Conservation (phyloP, 2,329 filamentous ascomycete species). For the Aquanectria penicillioides region DNA sequence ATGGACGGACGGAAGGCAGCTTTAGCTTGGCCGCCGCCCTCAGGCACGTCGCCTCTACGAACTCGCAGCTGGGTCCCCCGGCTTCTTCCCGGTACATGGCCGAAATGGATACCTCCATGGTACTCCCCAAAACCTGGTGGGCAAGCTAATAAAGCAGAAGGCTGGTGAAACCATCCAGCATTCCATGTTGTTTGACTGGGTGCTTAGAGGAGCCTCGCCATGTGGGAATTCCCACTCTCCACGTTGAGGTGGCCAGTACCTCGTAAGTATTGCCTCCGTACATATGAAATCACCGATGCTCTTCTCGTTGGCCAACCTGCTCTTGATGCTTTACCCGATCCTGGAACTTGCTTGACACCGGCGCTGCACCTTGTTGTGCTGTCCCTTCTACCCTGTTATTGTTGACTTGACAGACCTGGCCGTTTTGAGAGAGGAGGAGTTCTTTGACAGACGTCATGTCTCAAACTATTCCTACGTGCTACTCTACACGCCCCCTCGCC, state of each 20-base stretch:
- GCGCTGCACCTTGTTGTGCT: too few relatives aligned
- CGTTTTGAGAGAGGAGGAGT: too few relatives aligned
- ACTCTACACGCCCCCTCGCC: too few relatives aligned
- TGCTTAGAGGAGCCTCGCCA: background rate
- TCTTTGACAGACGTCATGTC: too few relatives aligned
- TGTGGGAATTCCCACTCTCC: background rate
- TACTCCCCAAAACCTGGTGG: constrained; percentile 18
- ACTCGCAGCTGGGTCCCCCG: constrained; percentile 26
- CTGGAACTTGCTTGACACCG: too few relatives aligned
- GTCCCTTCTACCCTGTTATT: too few relatives aligned
- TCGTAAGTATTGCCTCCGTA: constrained; percentile 3
- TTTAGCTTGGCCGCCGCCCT: background rate
- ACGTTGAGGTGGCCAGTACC: background rate
- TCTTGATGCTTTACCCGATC: too few relatives aligned
- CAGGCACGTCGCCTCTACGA: background rate
- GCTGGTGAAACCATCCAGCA: constrained; percentile 1
- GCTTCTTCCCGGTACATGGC: constrained; percentile 29
- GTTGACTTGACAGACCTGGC: too few relatives aligned
- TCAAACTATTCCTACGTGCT: too few relatives aligned
- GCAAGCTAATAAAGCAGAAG: constrained; percentile 9
- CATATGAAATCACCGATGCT: background rate
- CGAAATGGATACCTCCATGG: constrained; percentile 21
- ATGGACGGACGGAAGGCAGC: constrained; percentile 33
- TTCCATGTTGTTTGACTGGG: too few relatives aligned
- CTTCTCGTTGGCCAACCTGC: background rate